Percentiles rank a stretch among this genome's conserved stretches.
These are phyloP conservation scores for Apophysomyces variabilis DNA, from an alignment of 371 early-diverging fungal species.

Conservation along the genomic window DNA sequence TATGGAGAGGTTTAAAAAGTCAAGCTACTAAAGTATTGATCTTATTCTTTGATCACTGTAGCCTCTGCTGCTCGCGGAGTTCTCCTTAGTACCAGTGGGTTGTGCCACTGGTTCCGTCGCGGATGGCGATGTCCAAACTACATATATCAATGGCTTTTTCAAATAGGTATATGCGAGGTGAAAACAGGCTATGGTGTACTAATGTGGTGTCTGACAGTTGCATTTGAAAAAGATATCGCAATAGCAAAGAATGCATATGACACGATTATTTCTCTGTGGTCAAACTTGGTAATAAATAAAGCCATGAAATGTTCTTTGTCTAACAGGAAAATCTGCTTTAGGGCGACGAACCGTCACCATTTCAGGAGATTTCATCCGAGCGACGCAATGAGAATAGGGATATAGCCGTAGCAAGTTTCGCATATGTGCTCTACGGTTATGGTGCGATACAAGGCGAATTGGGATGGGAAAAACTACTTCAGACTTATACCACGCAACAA, in stretches of 20 bases:
- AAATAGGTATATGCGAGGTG: slow-evolving; percentile 30
- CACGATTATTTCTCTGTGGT: slow-evolving; percentile 36
- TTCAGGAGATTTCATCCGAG: background rate
- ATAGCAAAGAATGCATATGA: slow-evolving; percentile 36
- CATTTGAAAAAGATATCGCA: slow-evolving; percentile 30
- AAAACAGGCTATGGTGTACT: background rate
- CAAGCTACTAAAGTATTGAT: background rate
- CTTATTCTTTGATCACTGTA: slow-evolving; percentile 2
- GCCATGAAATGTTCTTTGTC: background rate
- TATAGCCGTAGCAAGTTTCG: slow-evolving; percentile 18
- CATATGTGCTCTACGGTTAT: slow-evolving; percentile 18
- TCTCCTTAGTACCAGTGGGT: slow-evolving; percentile 30
- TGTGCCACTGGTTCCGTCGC: slow-evolving; percentile 36
- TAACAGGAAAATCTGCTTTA: background rate
- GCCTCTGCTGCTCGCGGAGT: slow-evolving; percentile 30
- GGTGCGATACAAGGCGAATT: slow-evolving; percentile 21
- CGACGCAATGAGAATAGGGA: slow-evolving; percentile 16
- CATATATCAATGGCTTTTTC: slow-evolving; percentile 48
- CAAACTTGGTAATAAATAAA: slow-evolving; percentile 23
- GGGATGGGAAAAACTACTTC: background rate
- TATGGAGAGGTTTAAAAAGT: background rate
- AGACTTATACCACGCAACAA: background rate
- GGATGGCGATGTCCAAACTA: slow-evolving; percentile 44
- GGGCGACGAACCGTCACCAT: slow-evolving; percentile 15
- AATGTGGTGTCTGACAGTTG: slow-evolving; percentile 21